Evolutionary conservation across 495 filamentous ascomycete species (phyloP).

Genomic region (Aspergillus olivimuriae): DNA sequence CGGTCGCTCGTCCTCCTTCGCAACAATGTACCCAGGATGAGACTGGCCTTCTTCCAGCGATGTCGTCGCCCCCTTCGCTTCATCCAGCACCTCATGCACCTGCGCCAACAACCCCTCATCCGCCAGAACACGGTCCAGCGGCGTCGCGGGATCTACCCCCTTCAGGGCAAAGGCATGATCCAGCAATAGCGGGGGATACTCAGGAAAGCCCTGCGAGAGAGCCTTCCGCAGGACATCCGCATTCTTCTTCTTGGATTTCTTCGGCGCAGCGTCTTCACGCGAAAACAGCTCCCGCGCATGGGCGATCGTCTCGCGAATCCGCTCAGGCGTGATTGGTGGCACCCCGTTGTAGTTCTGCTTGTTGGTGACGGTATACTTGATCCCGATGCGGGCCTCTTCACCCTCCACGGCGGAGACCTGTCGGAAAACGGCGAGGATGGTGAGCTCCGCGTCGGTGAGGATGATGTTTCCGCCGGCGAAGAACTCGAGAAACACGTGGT

Average conservation of each 20-base stretch:
- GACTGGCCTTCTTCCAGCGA: slow-evolving; percentile 22
- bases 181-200: slow-evolving; percentile 77
- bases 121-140: slow-evolving; percentile 60
- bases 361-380: slow-evolving; percentile 72
- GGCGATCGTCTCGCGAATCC: slow-evolving; percentile 62
- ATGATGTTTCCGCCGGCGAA: slow-evolving; percentile 95
- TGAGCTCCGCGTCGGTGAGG: slow-evolving; percentile 73
- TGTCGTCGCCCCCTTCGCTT: slow-evolving; percentile 52
- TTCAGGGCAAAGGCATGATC: slow-evolving; percentile 74
- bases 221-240: slow-evolving; percentile 71
- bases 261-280: slow-evolving; percentile 45
- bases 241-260: slow-evolving; percentile 70
- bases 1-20: slow-evolving; percentile 51
- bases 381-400: slow-evolving; percentile 65
- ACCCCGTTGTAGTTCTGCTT: slow-evolving; percentile 76
- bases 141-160: slow-evolving; percentile 57
- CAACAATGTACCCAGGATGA: slow-evolving; percentile 78
- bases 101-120: slow-evolving; percentile 56
- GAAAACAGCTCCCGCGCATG: slow-evolving; percentile 52
- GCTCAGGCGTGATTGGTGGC: slow-evolving; percentile 64
- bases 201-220: slow-evolving; percentile 73
- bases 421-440: slow-evolving; percentile 73
- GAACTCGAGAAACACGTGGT: slow-evolving; percentile 87
- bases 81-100: slow-evolving; percentile 57
- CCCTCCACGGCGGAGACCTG: slow-evolving; percentile 68